Evolutionary conservation across 163 green algal genomes (phyloP), one percentile per base, ranked within the genome.

Genomic region (Smithsoniella earleae): DNA sequence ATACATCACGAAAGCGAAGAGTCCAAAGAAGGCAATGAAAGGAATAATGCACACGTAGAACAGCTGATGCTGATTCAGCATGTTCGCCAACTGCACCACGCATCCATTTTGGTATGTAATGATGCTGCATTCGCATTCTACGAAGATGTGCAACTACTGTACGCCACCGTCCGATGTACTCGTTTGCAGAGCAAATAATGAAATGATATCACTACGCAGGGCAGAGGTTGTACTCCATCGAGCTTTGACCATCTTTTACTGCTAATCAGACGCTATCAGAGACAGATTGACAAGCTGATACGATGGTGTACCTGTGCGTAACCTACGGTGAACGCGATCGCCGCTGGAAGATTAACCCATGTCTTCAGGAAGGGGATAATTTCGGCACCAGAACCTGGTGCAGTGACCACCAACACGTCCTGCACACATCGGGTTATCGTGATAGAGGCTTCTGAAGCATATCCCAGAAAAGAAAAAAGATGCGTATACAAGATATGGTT

Each of bases 321-420:
- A 25, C 93, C 37, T 0, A 96, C 76, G 36, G 92, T 96, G 89
- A 98, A 98, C 49, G 83, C 94, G 69, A 98, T 93, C n/a, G 93
- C 92, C 87, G 96, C 92, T 62, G 94, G 93, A 78, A 98, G 82
- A 83, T 98, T 98, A 25, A 98, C 92, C 89, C 89, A 98, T 3
- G 94, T 98, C 88, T 98, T 98, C 36, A 98, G 81, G 82, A 98
- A 98, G 28, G 94, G 94, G 75, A 98, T 98, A 77, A 97, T 95
- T 83, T 98, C 94, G 2, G 94, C 93, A 33, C 92, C 91, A 40
- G 85, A 94, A 62, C 94, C 94, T 36, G 92, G 93, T 27, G 94
- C 94, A 33, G 94, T 98, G 16, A 98, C 93, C 22, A 98, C 94
- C 77, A 98, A 84, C 82, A 98, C 93, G 81, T 98, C 93, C 91